Percentiles rank a stretch among this genome's conserved stretches.
Conservation (phyloP, 345 rosid genomes). For the Salix purpurea region DNA sequence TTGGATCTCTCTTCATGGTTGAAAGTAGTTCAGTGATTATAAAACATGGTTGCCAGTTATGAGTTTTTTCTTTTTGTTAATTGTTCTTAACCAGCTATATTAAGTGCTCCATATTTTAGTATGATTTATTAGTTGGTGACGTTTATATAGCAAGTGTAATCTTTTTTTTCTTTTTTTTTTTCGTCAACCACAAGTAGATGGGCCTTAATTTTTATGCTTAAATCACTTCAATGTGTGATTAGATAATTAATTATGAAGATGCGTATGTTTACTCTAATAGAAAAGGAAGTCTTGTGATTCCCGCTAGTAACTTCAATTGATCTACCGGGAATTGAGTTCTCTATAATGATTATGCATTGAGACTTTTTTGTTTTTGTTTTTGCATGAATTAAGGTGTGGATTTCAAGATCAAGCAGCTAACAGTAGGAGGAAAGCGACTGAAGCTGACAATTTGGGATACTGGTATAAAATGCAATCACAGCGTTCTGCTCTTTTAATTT, state of each 20-base stretch:
- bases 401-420: slow-evolving; percentile 86
- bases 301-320: neutral
- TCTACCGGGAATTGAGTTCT: neutral
- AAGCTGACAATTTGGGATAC: slow-evolving; percentile 99
- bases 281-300: neutral
- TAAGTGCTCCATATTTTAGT: neutral
- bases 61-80: neutral
- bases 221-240: neutral
- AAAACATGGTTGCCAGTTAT: neutral
- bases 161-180: no score
- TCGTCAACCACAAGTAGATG: neutral
- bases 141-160: neutral
- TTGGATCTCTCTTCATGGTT: slow-evolving; percentile 9
- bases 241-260: neutral
- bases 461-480: slow-evolving; percentile 37
- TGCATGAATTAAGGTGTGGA: slow-evolving; percentile 75
- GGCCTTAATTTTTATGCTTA: neutral
- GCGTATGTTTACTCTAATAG: neutral
- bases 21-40: neutral
- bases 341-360: neutral
- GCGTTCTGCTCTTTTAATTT: neutral
- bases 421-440: slow-evolving; percentile 71
- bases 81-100: neutral
- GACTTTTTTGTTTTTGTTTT: neutral
- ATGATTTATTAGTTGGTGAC: neutral